Conservation (phyloP, 1,139 yeast genomes). For the Geotrichum histeridarum region DNA sequence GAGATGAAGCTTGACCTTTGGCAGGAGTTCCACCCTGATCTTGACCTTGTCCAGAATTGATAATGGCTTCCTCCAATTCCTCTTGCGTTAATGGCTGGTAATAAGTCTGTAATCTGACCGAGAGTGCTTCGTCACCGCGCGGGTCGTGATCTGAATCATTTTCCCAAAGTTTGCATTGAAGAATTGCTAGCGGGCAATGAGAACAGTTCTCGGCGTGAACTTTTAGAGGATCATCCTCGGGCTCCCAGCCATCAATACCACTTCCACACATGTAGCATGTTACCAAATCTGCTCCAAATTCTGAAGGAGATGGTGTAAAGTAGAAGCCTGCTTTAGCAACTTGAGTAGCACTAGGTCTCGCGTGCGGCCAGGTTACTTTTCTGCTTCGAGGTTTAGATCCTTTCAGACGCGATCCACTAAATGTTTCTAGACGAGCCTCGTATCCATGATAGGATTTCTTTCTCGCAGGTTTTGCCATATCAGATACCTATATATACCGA, state of each 20-base stretch:
- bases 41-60: constrained; percentile 1
- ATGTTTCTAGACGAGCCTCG: constrained; percentile 30
- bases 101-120: constrained; percentile 50
- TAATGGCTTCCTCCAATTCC: constrained; percentile 12
- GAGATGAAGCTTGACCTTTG: neutral
- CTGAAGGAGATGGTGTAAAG: constrained; percentile 44
- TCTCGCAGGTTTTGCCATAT: constrained; percentile 11
- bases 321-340: constrained; percentile 68
- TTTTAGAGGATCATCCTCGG: constrained; percentile 36
- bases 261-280: constrained; percentile 58
- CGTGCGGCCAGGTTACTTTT: constrained; percentile 34
- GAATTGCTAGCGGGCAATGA: constrained; percentile 44
- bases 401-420: constrained; percentile 25
- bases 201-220: constrained; percentile 49
- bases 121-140: constrained; percentile 36
- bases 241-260: constrained; percentile 39
- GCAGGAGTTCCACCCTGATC: neutral
- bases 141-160: constrained; percentile 37
- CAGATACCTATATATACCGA: neutral
- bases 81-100: constrained; percentile 30
- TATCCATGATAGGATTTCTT: constrained; percentile 21
- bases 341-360: constrained; percentile 28
- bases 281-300: constrained; percentile 44
- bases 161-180: constrained; percentile 30
- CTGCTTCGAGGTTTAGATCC: constrained; percentile 27